phyloP scores from a whole-genome alignment of 2,329 filamentous ascomycete genomes.

The Monosporascus sp. region DNA sequence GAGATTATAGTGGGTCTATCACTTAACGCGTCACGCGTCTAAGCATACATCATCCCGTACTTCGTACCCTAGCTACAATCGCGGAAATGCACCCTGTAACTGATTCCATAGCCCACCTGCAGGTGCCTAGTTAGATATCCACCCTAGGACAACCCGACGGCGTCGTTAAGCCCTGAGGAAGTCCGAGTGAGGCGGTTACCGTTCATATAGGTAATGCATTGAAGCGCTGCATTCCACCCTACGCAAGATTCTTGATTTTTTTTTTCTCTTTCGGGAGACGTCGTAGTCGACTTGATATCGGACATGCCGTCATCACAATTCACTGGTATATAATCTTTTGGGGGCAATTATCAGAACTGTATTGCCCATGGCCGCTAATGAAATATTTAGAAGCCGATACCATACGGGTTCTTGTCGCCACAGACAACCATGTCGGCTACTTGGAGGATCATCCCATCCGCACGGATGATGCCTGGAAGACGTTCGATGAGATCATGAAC shows the following conservation, averaged over 20 bases:
- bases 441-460: slow-evolving; percentile 88
- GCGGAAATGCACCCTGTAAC: not conserved
- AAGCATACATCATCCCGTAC: not conserved
- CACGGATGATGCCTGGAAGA: slow-evolving; percentile 95
- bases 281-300: not conserved
- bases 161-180: too few species aligned
- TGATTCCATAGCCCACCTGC: not conserved
- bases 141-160: too few species aligned
- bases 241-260: not conserved
- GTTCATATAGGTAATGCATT: not conserved
- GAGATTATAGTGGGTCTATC: not conserved
- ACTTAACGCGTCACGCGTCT: not conserved
- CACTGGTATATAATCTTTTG: slow-evolving; percentile 13
- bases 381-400: slow-evolving; percentile 59
- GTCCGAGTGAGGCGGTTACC: too few species aligned
- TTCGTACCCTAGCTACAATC: not conserved
- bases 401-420: slow-evolving; percentile 89
- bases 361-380: not conserved
- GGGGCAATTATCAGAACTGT: not conserved
- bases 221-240: not conserved
- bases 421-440: slow-evolving; percentile 97
- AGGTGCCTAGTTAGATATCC: not conserved
- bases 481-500: slow-evolving; percentile 92
- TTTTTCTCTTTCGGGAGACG: not conserved
- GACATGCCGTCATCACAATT: slow-evolving; percentile 20